A percentile compares a stretch with the other conserved stretches of the same genome.
Conservation (phyloP, 1,284 basidiomycete genomes). For the Leccinum solheimii region DNA sequence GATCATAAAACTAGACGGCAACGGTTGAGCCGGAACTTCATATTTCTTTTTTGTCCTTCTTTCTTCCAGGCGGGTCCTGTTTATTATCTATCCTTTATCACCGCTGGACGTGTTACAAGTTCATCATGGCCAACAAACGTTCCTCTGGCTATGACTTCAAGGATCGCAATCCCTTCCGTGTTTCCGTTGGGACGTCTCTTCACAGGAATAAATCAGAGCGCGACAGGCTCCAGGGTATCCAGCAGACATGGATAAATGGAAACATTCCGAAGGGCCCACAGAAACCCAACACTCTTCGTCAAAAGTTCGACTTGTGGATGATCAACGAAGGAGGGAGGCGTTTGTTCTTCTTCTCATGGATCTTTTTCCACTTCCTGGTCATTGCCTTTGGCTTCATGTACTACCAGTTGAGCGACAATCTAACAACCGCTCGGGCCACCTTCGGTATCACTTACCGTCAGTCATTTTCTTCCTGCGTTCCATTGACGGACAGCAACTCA, state of each 20-base stretch:
- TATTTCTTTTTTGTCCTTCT: constrained; percentile 4
- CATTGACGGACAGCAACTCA: neutral
- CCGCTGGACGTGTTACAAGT: constrained; percentile 30
- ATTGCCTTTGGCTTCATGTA: constrained; percentile 73
- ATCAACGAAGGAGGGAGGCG: constrained; percentile 84
- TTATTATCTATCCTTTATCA: constrained; percentile 35
- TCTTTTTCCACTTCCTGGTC: constrained; percentile 76
- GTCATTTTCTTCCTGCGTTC: constrained; percentile 31
- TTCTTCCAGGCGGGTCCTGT: constrained; percentile 53
- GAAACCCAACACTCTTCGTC: constrained; percentile 38
- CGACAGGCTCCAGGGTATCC: constrained; percentile 73
- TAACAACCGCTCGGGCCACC: constrained; percentile 56
- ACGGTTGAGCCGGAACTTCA: constrained; percentile 1
- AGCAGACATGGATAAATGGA: constrained; percentile 45
- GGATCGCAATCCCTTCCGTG: constrained; percentile 54
- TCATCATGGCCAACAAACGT: constrained; percentile 44
- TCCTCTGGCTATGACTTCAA: constrained; percentile 73
- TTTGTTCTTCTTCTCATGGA: constrained; percentile 75
- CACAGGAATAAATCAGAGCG: constrained; percentile 82
- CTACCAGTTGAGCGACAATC: constrained; percentile 77
- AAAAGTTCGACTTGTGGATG: constrained; percentile 76
- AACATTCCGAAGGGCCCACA: constrained; percentile 38
- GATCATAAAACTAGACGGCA: constrained; percentile 14
- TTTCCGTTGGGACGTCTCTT: constrained; percentile 41
- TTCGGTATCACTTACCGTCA: constrained; percentile 78